phyloP scores from a whole-genome alignment of 2,329 filamentous ascomycete genomes.

The Botrytis medusae region DNA sequence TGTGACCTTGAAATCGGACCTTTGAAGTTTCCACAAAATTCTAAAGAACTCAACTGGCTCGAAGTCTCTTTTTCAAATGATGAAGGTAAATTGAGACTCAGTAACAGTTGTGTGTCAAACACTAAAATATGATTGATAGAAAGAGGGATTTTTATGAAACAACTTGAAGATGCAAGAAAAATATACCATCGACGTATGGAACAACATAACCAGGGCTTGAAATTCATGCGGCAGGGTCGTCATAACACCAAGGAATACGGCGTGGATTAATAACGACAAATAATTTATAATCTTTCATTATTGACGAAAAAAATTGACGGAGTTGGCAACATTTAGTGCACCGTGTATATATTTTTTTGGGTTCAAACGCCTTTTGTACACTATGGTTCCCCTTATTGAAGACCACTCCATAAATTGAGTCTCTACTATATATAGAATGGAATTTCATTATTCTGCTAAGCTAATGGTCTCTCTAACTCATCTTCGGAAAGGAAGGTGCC shows the following conservation, averaged over 20 bases:
- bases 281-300: not conserved
- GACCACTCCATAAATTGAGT: not conserved
- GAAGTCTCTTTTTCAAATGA: conserved; percentile 3
- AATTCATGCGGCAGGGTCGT: not conserved
- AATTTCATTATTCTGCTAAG: not conserved
- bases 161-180: conserved; percentile 1
- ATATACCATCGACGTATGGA: not conserved
- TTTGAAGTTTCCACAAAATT: not conserved
- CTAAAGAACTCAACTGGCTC: conserved; percentile 10
- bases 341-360: not conserved
- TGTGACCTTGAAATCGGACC: conserved; percentile 14
- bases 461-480: not conserved
- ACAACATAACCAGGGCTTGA: not conserved
- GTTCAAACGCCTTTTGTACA: not conserved
- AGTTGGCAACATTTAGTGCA: too few species aligned
- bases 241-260: conserved; percentile 11
- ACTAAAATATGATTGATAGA: not conserved
- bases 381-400: not conserved
- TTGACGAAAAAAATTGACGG: not conserved
- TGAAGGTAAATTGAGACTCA: not conserved
- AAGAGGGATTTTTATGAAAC: not conserved
- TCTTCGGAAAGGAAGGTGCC: not conserved
- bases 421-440: too few species aligned
- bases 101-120: not conserved
- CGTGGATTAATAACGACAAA: not conserved